A percentile compares a stretch with the other conserved stretches of the same genome.
phyloP scores from a whole-genome alignment of 2,329 filamentous ascomycete genomes.

The Fusarium pseudograminearum region DNA sequence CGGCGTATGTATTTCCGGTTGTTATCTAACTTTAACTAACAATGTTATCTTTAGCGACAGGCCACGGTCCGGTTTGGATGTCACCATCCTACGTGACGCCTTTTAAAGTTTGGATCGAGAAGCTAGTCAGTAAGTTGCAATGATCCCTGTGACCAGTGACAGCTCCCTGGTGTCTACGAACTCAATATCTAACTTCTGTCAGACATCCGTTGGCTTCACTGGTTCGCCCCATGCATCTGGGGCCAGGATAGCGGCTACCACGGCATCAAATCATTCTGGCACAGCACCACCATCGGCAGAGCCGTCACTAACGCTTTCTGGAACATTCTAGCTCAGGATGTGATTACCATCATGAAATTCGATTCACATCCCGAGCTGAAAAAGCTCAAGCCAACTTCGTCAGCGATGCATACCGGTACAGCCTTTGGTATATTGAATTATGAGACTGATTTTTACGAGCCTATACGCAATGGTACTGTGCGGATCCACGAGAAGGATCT shows the following conservation, averaged over 20 bases:
- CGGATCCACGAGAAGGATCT: slow-evolving; percentile 62
- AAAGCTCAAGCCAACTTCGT: slow-evolving; percentile 56
- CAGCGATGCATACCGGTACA: slow-evolving; percentile 61
- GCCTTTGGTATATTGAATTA: slow-evolving; percentile 67
- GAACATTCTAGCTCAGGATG: slow-evolving; percentile 60
- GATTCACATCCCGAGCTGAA: slow-evolving; percentile 54
- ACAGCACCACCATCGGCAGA: slow-evolving; percentile 1
- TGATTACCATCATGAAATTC: slow-evolving; percentile 59
- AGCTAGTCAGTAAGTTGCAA: not conserved
- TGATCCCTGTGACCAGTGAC: accelerated
- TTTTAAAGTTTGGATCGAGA: slow-evolving; percentile 2
- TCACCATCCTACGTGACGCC: not conserved
- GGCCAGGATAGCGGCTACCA: slow-evolving; percentile 3
- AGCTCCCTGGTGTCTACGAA: accelerated
- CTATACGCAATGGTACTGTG: slow-evolving; percentile 61
- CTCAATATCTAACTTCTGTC: not conserved
- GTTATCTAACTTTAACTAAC: not conserved
- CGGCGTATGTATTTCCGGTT: not conserved
- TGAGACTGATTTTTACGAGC: slow-evolving; percentile 61
- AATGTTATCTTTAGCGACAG: not conserved
- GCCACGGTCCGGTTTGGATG: slow-evolving; percentile 16
- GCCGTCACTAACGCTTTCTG: slow-evolving; percentile 55
- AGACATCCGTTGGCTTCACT: slow-evolving; percentile 1
- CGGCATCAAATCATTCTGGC: not conserved
- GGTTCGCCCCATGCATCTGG: slow-evolving; percentile 12